Evolutionary conservation across 768 basidiomycete species (phyloP), one percentile per base, ranked within the genome.

Genomic region (Leccinum imitatum): DNA sequence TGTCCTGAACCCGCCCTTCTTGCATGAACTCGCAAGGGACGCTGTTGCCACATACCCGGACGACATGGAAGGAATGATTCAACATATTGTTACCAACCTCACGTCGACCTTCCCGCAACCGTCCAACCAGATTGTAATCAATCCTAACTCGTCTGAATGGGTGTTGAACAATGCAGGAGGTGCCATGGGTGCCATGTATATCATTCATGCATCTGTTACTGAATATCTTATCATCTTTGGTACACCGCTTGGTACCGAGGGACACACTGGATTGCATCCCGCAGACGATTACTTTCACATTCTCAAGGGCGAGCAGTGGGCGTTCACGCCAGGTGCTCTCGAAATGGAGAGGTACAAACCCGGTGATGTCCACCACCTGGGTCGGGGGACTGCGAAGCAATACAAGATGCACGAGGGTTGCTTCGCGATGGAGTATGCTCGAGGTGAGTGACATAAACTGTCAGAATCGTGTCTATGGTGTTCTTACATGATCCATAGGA

Each of bases 231-330:
- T 94, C 72, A 89, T 98, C 66, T 97, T 97, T 64, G 95, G 97
- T 4, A 96, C 95, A 1, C 94, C 97, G 0, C 81, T 98, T 10
- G 97, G 97, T 10, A 98, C 96, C 2, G 97, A 99, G 76, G 97
- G 97, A 2, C 97, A 98, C 71, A 84, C 87, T 14, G 97, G 97
- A 8, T 66, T 96, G 57, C 96, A 98, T 73, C 92, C 93, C 1
- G 95, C 95, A 2, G 97, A 99, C 71, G 97, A 99, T 72, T 98
- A 98, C 75, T 99, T 98, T 80, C 86, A 97, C 70, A 98, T 99
- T 69, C 79, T 99, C 33, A 78, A 85, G 53, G 97, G 96, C 1
- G 94, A 96, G 75, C 93, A 99, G 73, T 96, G 93, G 87, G 96
- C 95, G 0, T 97, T 93, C 73, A 71, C 57, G 25, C 87, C 96